Evolutionary conservation across 306 rosid genomes (phyloP).

Genomic region (Cucumis sativus): DNA sequence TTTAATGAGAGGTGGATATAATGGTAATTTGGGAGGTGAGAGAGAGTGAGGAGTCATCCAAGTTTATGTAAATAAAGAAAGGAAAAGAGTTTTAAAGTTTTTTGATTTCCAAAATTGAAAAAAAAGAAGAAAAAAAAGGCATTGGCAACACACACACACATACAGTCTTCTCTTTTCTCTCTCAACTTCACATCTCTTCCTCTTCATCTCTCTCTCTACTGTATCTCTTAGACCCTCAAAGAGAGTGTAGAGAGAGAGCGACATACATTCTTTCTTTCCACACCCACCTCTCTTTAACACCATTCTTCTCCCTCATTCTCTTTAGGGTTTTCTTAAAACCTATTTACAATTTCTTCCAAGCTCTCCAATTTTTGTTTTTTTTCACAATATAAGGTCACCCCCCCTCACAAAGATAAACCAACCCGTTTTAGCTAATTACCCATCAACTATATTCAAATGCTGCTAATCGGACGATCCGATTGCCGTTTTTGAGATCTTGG

Average conservation of each 20-base stretch:
- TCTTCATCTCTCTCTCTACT: constrained; percentile 17
- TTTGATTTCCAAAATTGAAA: not conserved
- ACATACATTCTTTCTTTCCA: constrained; percentile 13
- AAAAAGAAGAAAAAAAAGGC: not conserved
- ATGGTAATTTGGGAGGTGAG: not conserved
- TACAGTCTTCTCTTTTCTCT: constrained; percentile 2
- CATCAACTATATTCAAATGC: constrained; percentile 18
- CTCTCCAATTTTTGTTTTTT: not conserved
- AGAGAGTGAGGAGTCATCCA: not conserved
- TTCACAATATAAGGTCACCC: not conserved
- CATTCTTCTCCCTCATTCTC: constrained; percentile 50
- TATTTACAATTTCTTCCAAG: not conserved
- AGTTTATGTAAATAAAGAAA: not conserved
- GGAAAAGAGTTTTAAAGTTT: not conserved
- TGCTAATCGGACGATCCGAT: constrained; percentile 55
- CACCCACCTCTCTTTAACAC: constrained; percentile 28
- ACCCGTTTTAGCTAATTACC: not conserved
- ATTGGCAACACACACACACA: not conserved
- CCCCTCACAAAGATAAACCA: no score
- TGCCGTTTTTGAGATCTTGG: constrained; percentile 51
- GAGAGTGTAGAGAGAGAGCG: constrained; percentile 39
- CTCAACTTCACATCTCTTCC: constrained; percentile 10
- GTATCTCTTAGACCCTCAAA: constrained; percentile 16
- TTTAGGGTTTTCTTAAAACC: constrained; percentile 51
- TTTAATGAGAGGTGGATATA: not conserved